Evolutionary conservation across 345 rosid species (phyloP).

Genomic region (Pelargonium nanum): DNA sequence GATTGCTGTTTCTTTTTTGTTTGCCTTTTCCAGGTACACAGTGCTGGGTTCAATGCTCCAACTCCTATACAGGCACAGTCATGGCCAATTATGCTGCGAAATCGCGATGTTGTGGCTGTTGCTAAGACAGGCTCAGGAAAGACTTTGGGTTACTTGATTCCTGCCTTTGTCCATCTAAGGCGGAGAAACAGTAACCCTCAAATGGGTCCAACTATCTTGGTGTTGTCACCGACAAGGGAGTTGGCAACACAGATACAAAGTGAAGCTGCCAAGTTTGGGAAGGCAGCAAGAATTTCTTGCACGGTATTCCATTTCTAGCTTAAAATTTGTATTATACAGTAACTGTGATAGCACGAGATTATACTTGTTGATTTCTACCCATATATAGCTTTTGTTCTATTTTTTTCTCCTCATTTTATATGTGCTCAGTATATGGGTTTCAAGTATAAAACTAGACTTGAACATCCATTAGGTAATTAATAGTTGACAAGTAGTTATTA

Average conservation of each 20-base stretch:
- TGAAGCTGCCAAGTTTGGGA: slow-evolving; percentile 90
- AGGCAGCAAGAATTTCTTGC: slow-evolving; percentile 78
- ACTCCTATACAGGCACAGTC: slow-evolving; percentile 99
- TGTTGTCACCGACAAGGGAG: slow-evolving; percentile 94
- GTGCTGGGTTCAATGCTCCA: slow-evolving; percentile 89
- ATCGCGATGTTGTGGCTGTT: slow-evolving; percentile 88
- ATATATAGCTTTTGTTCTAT: background rate
- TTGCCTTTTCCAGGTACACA: slow-evolving; percentile 72
- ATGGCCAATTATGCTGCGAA: slow-evolving; percentile 89
- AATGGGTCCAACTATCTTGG: slow-evolving; percentile 86
- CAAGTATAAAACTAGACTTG: background rate
- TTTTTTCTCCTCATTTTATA: background rate
- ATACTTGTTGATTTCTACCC: background rate
- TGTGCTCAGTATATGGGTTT: background rate
- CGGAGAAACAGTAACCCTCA: slow-evolving; percentile 51
- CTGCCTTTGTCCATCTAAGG: slow-evolving; percentile 80
- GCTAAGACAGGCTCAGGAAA: slow-evolving; percentile 98
- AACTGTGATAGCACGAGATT: background rate
- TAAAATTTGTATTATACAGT: background rate
- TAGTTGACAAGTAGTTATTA: background rate
- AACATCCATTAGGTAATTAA: too few species aligned
- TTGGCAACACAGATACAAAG: slow-evolving; percentile 96
- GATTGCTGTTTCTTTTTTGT: slow-evolving; percentile 33
- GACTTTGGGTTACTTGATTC: slow-evolving; percentile 87
- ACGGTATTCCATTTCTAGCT: slow-evolving; percentile 39